Evolutionary conservation across 2,329 filamentous ascomycete genomes (phyloP).

Genomic region (Elsinoe batatas): DNA sequence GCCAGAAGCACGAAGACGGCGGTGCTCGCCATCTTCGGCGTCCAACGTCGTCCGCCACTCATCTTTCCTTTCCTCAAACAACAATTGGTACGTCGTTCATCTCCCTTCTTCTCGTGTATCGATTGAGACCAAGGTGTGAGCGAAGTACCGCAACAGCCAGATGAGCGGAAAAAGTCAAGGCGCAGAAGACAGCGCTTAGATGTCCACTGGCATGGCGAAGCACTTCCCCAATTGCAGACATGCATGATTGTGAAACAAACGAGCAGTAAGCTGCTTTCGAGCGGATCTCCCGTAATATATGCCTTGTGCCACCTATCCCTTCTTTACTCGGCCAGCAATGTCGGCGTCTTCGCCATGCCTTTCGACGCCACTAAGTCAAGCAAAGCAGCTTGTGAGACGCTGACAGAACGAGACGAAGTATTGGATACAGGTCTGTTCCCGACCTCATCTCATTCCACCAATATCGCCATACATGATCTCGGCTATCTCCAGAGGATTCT

Average conservation of each 20-base stretch:
- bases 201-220: no score
- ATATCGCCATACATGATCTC: background rate
- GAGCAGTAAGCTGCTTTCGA: no score
- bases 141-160: no score
- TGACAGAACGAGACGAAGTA: background rate
- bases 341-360: background rate
- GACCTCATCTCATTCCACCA: background rate
- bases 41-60: background rate
- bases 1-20: background rate
- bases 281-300: background rate
- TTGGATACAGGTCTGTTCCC: background rate
- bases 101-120: background rate
- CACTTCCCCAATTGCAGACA: no score
- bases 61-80: background rate
- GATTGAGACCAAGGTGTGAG: no score
- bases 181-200: no score
- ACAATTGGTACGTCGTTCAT: background rate
- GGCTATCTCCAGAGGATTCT: background rate
- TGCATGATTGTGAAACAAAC: no score
- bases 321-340: background rate
- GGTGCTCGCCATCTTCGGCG: background rate
- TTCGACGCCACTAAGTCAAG: conserved; percentile 5
- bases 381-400: conserved; percentile 1
- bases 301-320: background rate
- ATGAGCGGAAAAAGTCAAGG: no score